Evolutionary conservation across 2,329 filamentous ascomycete genomes (phyloP), one percentile per base, ranked within the genome.

Genomic region (Penicillium digitatum): DNA sequence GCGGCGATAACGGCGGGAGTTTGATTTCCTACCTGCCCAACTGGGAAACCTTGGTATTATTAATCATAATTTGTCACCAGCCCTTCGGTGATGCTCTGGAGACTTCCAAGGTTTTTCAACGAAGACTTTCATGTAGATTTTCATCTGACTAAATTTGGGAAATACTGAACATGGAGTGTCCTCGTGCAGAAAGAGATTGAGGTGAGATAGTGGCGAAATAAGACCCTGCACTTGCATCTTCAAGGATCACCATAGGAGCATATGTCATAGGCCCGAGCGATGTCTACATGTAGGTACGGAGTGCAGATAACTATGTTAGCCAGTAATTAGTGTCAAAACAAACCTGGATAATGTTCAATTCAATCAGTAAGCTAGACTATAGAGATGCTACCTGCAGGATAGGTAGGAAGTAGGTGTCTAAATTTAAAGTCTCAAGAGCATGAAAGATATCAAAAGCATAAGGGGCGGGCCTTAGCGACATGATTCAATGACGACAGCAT

Each of bases 1-100:
- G 57, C 61, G 52, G 62, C 59, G 62, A 63, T 65, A 65, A 62
- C 56, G 62, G 55, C 55, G 48, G 51, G 29, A 48, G 46, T 43
- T 50, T 50, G 42, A 49, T 49, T 42, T 43, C 48, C 38, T 8
- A 27, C 26, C 39, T 42, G 24, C 39, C 39, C 34, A 35, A 16
- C 39, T 27, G 22, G 16, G 24, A 42, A 27, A 42, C 16, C 16
- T 42, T n/a, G 8, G 48, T 7, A 54, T 54, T 54, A 54, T 42
- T 54, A 54, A 54, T 42, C 51, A 49, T 50, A 38, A 50, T 50
- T 43, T 50, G 48, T 50, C 48, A 50, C 22, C 3, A 3, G 11
- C 2, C 22, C 10, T 12, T n/a, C n/a, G n/a, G n/a, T n/a, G 43
- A 40, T 7, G 14, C 7, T 42, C 39, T 27, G 2, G 22, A 42